A percentile compares a stretch with the other conserved stretches of the same genome.
Evolutionary conservation across 345 rosid genomes (phyloP).

Genomic region (Arabidopsis arenosa): DNA sequence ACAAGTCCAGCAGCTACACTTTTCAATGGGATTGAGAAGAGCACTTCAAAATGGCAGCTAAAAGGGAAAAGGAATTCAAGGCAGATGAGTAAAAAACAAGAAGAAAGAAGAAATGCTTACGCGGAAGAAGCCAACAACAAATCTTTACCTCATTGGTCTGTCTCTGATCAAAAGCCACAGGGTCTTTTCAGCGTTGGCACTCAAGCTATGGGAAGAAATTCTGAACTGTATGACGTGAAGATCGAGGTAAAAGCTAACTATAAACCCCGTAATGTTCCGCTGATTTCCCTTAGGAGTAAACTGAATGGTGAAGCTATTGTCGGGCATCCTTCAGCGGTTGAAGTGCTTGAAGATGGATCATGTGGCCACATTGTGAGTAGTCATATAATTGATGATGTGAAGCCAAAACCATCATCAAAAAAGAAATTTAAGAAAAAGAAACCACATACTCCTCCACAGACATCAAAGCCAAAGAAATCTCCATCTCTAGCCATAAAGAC

Average conservation of each 20-base stretch:
- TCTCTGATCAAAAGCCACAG: conserved; percentile 60
- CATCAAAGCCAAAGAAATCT: conserved; percentile 53
- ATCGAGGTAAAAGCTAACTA: conserved; percentile 72
- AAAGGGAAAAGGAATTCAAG: conserved; percentile 95
- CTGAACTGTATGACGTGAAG: conserved; percentile 67
- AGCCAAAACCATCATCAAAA: conserved; percentile 36
- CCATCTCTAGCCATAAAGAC: conserved; percentile 70
- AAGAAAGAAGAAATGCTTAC: conserved; percentile 49
- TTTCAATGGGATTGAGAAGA: conserved; percentile 56
- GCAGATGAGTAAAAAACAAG: conserved; percentile 62
- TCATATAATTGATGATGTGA: conserved; percentile 34
- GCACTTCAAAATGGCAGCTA: conserved; percentile 77
- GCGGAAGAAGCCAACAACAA: conserved; percentile 51
- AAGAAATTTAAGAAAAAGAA: conserved; percentile 40
- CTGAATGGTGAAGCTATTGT: conserved; percentile 77
- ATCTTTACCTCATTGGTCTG: conserved; percentile 43
- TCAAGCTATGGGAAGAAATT: conserved; percentile 49
- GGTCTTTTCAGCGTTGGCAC: conserved; percentile 56
- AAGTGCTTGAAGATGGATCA: conserved; percentile 57
- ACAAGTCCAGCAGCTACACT: conserved; percentile 31
- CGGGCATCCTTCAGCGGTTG: conserved; percentile 81
- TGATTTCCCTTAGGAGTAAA: conserved; percentile 92
- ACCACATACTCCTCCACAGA: conserved; percentile 29
- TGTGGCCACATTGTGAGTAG: conserved; percentile 41
- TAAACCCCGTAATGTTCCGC: conserved; percentile 74